Evolutionary conservation across 2,329 filamentous ascomycete species (phyloP), one percentile per base, ranked within the genome.

Genomic region (Aspergillus persii): DNA sequence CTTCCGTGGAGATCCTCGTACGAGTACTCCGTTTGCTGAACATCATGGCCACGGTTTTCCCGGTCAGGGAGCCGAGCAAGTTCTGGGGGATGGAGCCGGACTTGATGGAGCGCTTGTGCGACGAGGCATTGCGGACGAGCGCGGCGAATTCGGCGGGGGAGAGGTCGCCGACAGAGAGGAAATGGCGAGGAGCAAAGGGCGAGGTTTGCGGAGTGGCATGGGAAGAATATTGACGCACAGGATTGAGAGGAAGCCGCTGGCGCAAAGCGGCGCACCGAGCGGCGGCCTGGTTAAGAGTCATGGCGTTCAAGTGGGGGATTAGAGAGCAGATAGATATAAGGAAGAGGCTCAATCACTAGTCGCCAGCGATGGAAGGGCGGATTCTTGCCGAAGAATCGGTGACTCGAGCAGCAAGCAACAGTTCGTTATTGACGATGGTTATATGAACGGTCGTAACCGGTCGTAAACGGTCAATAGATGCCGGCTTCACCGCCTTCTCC

Each of bases 21-120:
- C 95, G 86, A 11, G 95, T 99, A 69, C 90, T 96, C 66, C 93
- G 88, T 80, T 99, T 99, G 83, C 85, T 96, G 82, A 99, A 99
- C 83, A 96, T 91, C 87, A 99, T 89, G 66, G 95, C 94, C 33
- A 99, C 86, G 0, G 92, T 93, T 76, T 91, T 87, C 54, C 91
- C 90, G 0, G 84, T 77, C 63, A 99, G 79, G 9, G 85, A 80
- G 46, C 83, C 82, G 56, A 83, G 79, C 56, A 96, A 79, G 48
- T 81, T 79, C 53, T 79, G 74, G 3, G 89, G 86, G 51, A 85
- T 78, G 56, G 83, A 80, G 50, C 86, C 85, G 23, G 86, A 84
- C 75, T 96, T 96, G 79, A 94, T 86, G 57, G 86, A 81, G 56
- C 84, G 77, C 77, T 98, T 98, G 79, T 91, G 86, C 48, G 83